phyloP scores from a whole-genome alignment of 148 eudicot species.

The Rhododendron henanense region DNA sequence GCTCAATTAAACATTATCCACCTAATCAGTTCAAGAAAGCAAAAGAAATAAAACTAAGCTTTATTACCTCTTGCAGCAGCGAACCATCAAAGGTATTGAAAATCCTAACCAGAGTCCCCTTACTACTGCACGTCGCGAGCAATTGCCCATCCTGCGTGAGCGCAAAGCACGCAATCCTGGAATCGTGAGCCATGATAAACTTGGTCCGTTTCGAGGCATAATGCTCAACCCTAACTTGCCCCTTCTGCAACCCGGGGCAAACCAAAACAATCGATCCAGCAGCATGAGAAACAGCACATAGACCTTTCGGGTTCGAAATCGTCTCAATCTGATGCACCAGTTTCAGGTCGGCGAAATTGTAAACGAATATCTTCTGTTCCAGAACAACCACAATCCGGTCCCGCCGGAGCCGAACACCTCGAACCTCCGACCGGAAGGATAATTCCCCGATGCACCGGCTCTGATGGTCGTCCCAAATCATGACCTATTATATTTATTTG shows the following conservation, averaged over 20 bases:
- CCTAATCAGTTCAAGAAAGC: background rate
- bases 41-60: background rate
- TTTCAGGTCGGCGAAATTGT: slow-evolving; percentile 75
- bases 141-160: slow-evolving; percentile 72
- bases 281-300: slow-evolving; percentile 72
- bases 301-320: slow-evolving; percentile 71
- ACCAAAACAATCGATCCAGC: slow-evolving; percentile 60
- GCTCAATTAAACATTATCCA: background rate
- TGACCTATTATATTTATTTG: slow-evolving; percentile 12
- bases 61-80: slow-evolving; percentile 62
- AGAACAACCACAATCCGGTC: slow-evolving; percentile 71
- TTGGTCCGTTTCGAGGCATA: slow-evolving; percentile 75
- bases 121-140: slow-evolving; percentile 71
- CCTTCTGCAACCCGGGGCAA: slow-evolving; percentile 83
- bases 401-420: slow-evolving; percentile 65
- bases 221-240: slow-evolving; percentile 84
- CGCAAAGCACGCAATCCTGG: slow-evolving; percentile 74
- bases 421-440: slow-evolving; percentile 83
- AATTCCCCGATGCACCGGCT: slow-evolving; percentile 81
- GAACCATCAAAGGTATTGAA: slow-evolving; percentile 70
- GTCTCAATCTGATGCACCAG: slow-evolving; percentile 85
- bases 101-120: slow-evolving; percentile 76
- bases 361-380: slow-evolving; percentile 83
- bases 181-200: slow-evolving; percentile 85
- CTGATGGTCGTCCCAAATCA: slow-evolving; percentile 94